Percentiles rank a stretch among this genome's conserved stretches.
Evolutionary conservation across 805 yeast species (phyloP).

Genomic region (Nadsonia fulvescens): DNA sequence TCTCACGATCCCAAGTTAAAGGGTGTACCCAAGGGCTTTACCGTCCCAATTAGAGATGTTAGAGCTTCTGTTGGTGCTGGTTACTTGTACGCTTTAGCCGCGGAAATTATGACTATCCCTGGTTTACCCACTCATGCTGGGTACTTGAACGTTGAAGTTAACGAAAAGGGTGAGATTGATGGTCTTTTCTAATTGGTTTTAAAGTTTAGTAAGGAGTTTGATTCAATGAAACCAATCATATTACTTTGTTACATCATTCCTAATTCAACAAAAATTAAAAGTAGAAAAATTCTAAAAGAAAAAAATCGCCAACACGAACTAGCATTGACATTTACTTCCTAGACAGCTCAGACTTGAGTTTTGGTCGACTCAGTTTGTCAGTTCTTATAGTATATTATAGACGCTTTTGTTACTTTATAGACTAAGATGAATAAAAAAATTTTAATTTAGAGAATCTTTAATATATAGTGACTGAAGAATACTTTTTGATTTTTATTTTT

Average conservation of each 20-base stretch:
- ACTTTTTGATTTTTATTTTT: too few relatives aligned
- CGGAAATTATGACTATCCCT: conserved; percentile 93
- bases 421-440: too few relatives aligned
- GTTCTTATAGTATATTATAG: too few relatives aligned
- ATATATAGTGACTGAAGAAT: too few relatives aligned
- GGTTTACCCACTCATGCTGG: conserved; percentile 94
- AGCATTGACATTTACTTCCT: too few relatives aligned
- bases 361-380: too few relatives aligned
- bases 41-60: conserved; percentile 84
- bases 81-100: conserved; percentile 88
- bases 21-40: conserved; percentile 85
- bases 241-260: too few relatives aligned
- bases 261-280: not conserved
- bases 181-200: conserved; percentile 80
- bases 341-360: too few relatives aligned
- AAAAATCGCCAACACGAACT: not conserved
- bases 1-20: conserved; percentile 86
- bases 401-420: too few relatives aligned
- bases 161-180: conserved; percentile 77
- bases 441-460: too few relatives aligned
- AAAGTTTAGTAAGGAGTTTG: not conserved
- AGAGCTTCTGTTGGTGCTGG: conserved; percentile 95
- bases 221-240: too few relatives aligned
- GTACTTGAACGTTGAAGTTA: conserved; percentile 90
- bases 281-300: not conserved